Evolutionary conservation across 495 filamentous ascomycete genomes (phyloP).

Genomic region (Penicillium chermesinum): DNA sequence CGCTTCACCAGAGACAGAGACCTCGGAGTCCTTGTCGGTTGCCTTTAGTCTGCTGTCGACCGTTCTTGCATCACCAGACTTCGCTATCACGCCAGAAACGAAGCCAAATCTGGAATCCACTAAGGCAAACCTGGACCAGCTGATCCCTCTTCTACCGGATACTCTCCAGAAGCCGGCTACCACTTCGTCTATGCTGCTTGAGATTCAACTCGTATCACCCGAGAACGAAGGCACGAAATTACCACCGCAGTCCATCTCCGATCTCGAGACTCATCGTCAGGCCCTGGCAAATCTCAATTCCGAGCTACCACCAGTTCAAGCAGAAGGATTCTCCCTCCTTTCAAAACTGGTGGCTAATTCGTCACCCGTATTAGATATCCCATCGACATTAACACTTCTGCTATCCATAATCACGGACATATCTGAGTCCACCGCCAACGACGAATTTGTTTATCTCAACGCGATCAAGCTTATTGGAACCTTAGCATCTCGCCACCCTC

Average conservation of each 20-base stretch:
- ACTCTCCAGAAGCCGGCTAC: conserved; percentile 36
- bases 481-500: conserved; percentile 61
- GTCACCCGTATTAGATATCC: conserved; percentile 66
- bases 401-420: conserved; percentile 59
- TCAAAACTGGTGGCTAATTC: conserved; percentile 55
- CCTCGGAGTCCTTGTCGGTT: conserved; percentile 45
- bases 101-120: conserved; percentile 43
- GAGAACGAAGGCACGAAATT: conserved; percentile 42
- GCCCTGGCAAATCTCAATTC: conserved; percentile 73
- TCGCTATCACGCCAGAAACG: conserved; percentile 46
- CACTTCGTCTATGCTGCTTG: conserved; percentile 52
- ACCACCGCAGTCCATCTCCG: conserved; percentile 45
- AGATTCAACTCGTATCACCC: conserved; percentile 53
- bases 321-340: conserved; percentile 70
- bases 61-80: conserved; percentile 58
- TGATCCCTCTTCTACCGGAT: conserved; percentile 33
- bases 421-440: conserved; percentile 36
- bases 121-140: conserved; percentile 45
- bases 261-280: conserved; percentile 64
- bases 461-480: conserved; percentile 63
- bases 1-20: conserved; percentile 38
- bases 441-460: conserved; percentile 72
- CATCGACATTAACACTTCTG: conserved; percentile 59
- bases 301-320: conserved; percentile 68
- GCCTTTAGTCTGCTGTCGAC: conserved; percentile 65